Percentiles rank a stretch among this genome's conserved stretches.
Conservation (phyloP, 345 rosid genomes). For the Hypericum androsaemum region DNA sequence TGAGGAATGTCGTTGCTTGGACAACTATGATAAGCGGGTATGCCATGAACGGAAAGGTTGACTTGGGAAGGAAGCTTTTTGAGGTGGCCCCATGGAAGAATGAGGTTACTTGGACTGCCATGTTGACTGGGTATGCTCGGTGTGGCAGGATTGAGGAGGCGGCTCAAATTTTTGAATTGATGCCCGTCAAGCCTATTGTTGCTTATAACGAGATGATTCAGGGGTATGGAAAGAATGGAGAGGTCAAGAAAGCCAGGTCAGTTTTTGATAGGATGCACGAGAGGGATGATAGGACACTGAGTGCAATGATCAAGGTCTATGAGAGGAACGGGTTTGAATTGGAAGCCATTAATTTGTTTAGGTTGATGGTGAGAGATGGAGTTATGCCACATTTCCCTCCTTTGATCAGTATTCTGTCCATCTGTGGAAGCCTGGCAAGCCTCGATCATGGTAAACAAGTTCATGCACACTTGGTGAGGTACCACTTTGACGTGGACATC, state of each 20-base stretch:
- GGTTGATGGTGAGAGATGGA: slow-evolving; percentile 51
- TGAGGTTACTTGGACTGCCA: slow-evolving; percentile 73
- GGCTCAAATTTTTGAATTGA: slow-evolving; percentile 41
- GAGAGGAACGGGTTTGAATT: slow-evolving; percentile 63
- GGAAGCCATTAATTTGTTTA: slow-evolving; percentile 54
- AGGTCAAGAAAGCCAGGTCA: slow-evolving; percentile 39
- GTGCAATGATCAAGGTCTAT: slow-evolving; percentile 58
- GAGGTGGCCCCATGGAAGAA: slow-evolving; percentile 79
- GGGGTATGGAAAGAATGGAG: slow-evolving; percentile 52
- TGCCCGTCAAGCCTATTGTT: slow-evolving; percentile 47
- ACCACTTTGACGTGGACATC: slow-evolving; percentile 50
- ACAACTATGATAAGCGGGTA: slow-evolving; percentile 68
- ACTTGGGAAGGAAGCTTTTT: slow-evolving; percentile 73
- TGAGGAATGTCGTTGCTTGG: slow-evolving; percentile 68
- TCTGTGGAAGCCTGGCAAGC: slow-evolving; percentile 57
- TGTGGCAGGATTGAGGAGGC: slow-evolving; percentile 62
- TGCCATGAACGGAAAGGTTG: slow-evolving; percentile 47
- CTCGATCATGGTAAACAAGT: slow-evolving; percentile 65
- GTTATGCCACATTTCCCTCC: slow-evolving; percentile 47
- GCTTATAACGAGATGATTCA: slow-evolving; percentile 68
- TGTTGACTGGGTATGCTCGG: slow-evolving; percentile 66
- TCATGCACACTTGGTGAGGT: slow-evolving; percentile 57
- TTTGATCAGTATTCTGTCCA: slow-evolving; percentile 57
- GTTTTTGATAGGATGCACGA: slow-evolving; percentile 46
- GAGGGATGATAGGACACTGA: slow-evolving; percentile 60